Base-by-base conservation (phyloP, 805 yeast species). In the Priceomyces melissophilus region DNA sequence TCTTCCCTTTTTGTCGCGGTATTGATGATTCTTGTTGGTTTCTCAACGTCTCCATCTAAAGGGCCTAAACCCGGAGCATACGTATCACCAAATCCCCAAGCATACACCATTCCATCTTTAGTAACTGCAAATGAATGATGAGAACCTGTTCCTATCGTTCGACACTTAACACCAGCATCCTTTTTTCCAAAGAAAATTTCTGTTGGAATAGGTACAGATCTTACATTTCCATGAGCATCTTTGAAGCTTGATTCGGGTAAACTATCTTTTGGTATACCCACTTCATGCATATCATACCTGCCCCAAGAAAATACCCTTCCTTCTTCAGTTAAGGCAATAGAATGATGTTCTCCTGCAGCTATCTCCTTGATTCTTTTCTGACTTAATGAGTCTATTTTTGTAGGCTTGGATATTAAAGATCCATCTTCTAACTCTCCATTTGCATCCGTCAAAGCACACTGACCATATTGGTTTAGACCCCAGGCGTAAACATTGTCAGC, bases 1-100 rank as follows among this genome's bases (percentile, higher is more conserved):
- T 83, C 78, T 41, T 86, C 83, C 41, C 78, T 78, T 53, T 81
- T 84, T 1, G 97, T 89, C 2, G 99, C 99, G 3, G 98, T 93
- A 61, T 95, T 93, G 51, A 82, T 80, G 53, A 93, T 87, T 61
- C 91, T 78, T 0, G 96, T 86, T 33, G 99, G 99, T 14, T 70
- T 69, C 39, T 81, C 95, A 40, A 88, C 84, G 60, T 93, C 98
- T 35, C 78, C 87, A 35, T 87, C 96, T 29, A 86, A 82, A 13
- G 89, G 90, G 6, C 99, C 99, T 44, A 89, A 81, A 10, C 99
- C 99, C 26, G 91, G 82, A 13, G 96, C 99, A 63, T 88, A 93
- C 1, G 96, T 90, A 50, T 91, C 98, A 34, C 95, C 97, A 59
- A 90, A 93, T 1, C 99, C 99, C 99, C 99, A 93, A 1, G 97